Conservation (phyloP, 1,284 basidiomycete species). For the Cutaneotrichosporon cutaneum region DNA sequence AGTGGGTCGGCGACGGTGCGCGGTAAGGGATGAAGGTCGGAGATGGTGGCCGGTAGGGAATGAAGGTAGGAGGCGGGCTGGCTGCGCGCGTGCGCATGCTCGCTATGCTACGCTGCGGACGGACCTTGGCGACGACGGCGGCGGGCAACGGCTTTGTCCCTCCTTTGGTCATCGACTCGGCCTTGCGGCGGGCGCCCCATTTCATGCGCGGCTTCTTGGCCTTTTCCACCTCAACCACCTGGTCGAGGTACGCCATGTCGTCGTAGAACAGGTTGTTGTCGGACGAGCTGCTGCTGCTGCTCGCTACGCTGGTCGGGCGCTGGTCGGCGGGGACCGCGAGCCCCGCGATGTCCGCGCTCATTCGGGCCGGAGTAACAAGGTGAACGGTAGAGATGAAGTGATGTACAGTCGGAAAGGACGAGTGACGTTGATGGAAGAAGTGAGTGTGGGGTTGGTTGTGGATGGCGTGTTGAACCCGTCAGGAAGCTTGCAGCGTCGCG, state of each 20-base stretch:
- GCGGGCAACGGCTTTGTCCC: neutral
- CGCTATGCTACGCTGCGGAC: neutral
- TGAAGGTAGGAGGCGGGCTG: neutral
- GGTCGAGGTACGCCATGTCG: conserved; percentile 10
- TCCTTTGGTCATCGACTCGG: neutral
- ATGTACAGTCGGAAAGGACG: neutral
- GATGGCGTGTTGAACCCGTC: neutral
- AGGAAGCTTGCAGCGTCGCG: neutral
- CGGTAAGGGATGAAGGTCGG: neutral
- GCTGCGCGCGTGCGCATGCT: neutral
- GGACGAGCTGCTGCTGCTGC: neutral
- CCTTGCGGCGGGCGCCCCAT: neutral
- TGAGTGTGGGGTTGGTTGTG: neutral
- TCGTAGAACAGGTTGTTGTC: conserved; percentile 1
- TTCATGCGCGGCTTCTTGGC: neutral
- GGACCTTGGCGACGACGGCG: neutral
- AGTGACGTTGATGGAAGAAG: neutral
- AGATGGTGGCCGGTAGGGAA: neutral
- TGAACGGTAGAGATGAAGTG: neutral
- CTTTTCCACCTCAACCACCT: neutral
- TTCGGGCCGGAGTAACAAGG: neutral
- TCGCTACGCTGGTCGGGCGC: neutral
- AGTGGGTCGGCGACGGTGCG: neutral
- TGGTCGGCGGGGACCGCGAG: neutral
- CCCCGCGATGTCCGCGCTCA: neutral